Conservation (phyloP, 2,329 filamentous ascomycete genomes). For the Ceratocystis lukuohia region DNA sequence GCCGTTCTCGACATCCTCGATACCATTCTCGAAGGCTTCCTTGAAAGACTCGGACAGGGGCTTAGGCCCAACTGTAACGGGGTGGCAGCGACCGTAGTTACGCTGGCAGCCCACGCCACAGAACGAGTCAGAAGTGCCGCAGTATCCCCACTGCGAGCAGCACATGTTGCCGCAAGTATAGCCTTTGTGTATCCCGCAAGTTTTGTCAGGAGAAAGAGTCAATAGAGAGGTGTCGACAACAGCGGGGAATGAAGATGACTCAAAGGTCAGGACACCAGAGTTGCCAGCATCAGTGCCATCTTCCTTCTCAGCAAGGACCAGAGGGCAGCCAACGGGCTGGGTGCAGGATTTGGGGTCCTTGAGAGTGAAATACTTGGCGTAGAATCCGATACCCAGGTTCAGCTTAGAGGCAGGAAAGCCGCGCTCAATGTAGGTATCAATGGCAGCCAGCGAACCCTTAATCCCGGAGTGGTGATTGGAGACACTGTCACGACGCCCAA, state of each 20-base stretch:
- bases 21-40: too few species aligned
- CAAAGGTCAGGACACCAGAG: background rate
- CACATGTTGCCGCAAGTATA: too few species aligned
- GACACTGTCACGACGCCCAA: constrained; percentile 52
- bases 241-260: background rate
- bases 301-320: constrained; percentile 35
- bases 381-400: constrained; percentile 53
- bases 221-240: background rate
- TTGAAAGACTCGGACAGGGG: too few species aligned
- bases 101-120: too few species aligned
- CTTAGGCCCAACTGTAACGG: too few species aligned
- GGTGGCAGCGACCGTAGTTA: too few species aligned
- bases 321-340: constrained; percentile 40
- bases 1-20: too few species aligned
- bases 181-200: too few species aligned
- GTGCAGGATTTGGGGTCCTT: constrained; percentile 28
- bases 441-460: constrained; percentile 36
- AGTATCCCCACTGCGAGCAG: too few species aligned
- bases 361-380: constrained; percentile 50
- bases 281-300: background rate
- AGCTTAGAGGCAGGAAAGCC: constrained; percentile 39
- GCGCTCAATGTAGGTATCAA: constrained; percentile 46
- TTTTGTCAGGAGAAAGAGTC: too few species aligned
- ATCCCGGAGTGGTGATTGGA: constrained; percentile 56
- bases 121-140: too few species aligned